Base-by-base conservation (phyloP, 805 yeast genomes). In the Starmerella davenportii region DNA sequence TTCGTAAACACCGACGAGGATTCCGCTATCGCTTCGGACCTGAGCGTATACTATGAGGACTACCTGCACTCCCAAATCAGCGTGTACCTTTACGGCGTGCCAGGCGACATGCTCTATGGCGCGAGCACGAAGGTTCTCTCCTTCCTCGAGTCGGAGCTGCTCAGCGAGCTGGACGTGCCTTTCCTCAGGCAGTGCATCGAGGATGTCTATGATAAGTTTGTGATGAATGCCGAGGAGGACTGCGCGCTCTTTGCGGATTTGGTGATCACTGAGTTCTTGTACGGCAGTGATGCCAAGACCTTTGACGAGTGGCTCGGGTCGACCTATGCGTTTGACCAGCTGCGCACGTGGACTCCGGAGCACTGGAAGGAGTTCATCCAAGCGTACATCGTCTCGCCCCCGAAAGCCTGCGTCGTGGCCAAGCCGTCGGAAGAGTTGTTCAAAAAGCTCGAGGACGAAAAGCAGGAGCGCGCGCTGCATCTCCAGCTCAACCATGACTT, bases 181-280 rank as follows among this genome's bases (percentile, higher is more conserved):
- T 69, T 81, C 54, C 64, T 87, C 59, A 67, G 63, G 45, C 84
- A 79, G 51, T 67, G 80, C 21, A 58, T 84, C 9, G 72, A 70
- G 37, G 80, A 75, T 42, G 68, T 69, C 17, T 73, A 65, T 53
- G 66, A 76, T 62, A 73, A 72, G 49, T 72, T 66, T 36, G 38
- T 53, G 17, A 45, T 49, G 24, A 36, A 37, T 5, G 53, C 54
- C 21, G 66, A 59, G 56, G 72, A 69, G 43, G 68, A 72, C 18
- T 67, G 85, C 3, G 69, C 69, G 20, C 60, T 65, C 4, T 62
- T 84, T 38, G 68, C 82, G 0, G 70, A 69, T 33, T 63, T 74
- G 42, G 82, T 84, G 5, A 77, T 82, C 37, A 65, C 66, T 29
- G 93, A 81, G 49, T 87, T 82, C 55, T 52, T 82, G 8, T 90